phyloP scores from a whole-genome alignment of 129 eudicot species.

The Escallonia herrerae region DNA sequence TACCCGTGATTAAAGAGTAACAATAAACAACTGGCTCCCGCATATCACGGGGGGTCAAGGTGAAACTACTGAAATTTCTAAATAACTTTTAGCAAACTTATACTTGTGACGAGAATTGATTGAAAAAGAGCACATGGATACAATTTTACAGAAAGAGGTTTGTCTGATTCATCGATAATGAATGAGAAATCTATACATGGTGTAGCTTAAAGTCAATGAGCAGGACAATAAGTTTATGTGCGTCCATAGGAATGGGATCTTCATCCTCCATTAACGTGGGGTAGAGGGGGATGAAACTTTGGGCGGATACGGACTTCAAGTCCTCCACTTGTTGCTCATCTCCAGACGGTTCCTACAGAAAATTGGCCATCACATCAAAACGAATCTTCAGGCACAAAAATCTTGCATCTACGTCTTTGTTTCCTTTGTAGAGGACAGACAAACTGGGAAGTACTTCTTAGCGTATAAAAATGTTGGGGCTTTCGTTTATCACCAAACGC shows the following conservation, averaged over 20 bases:
- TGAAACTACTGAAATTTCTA: too few relatives aligned
- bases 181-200: slow-evolving; percentile 6
- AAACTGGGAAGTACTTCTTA: slow-evolving; percentile 82
- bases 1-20: too few relatives aligned
- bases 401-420: slow-evolving; percentile 91
- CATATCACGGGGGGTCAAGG: too few relatives aligned
- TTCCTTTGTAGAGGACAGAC: slow-evolving; percentile 66
- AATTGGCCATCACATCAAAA: slow-evolving; percentile 63
- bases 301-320: slow-evolving; percentile 48
- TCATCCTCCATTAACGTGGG: slow-evolving; percentile 83
- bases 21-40: too few relatives aligned
- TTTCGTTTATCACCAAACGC: slow-evolving; percentile 41
- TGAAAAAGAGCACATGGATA: too few relatives aligned
- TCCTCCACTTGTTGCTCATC: slow-evolving; percentile 30
- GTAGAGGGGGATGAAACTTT: slow-evolving; percentile 66
- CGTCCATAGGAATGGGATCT: slow-evolving; percentile 89
- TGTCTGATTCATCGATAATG: too few relatives aligned
- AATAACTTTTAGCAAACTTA: too few relatives aligned
- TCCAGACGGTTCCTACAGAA: slow-evolving; percentile 45
- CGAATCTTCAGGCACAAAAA: slow-evolving; percentile 83
- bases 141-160: too few relatives aligned
- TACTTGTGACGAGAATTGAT: too few relatives aligned
- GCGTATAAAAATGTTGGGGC: slow-evolving; percentile 35
- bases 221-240: slow-evolving; percentile 77
- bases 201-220: slow-evolving; percentile 47